Conservation (phyloP, 2,329 filamentous ascomycete species). For the Parasarocladium wereldwijsianum region DNA sequence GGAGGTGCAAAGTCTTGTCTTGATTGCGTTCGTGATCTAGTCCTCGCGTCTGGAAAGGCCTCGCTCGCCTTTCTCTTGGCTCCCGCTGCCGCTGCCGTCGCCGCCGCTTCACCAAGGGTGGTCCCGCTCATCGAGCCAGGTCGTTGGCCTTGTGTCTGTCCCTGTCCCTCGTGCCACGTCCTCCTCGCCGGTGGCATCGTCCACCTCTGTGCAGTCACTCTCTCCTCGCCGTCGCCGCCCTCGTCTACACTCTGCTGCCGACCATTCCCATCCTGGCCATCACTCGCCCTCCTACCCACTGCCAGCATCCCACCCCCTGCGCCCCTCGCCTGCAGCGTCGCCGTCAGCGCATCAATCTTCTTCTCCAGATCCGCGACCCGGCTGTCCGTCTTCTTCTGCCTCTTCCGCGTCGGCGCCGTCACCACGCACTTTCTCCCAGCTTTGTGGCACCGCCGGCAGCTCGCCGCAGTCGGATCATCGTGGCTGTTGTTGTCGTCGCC, state of each 20-base stretch:
- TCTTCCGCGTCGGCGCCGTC: slow-evolving; percentile 59
- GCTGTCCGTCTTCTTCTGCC: slow-evolving; percentile 85
- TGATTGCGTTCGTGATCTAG: too few relatives aligned
- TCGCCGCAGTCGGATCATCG: slow-evolving; percentile 46
- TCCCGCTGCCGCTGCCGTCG: too few relatives aligned
- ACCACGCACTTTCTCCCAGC: slow-evolving; percentile 64
- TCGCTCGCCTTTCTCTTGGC: too few relatives aligned
- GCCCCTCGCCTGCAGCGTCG: slow-evolving; percentile 50
- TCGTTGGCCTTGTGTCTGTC: neutral
- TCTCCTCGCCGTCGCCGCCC: neutral
- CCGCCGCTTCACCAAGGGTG: too few relatives aligned
- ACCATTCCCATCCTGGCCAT: neutral
- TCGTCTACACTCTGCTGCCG: too few relatives aligned
- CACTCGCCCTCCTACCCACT: neutral
- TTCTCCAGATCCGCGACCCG: slow-evolving; percentile 81
- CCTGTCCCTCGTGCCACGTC: slow-evolving; percentile 1
- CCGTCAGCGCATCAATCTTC: slow-evolving; percentile 81
- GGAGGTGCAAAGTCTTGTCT: too few relatives aligned
- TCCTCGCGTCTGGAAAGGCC: too few relatives aligned
- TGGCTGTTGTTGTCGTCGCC: slow-evolving; percentile 45
- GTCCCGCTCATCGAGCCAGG: too few relatives aligned
- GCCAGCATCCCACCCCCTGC: neutral
- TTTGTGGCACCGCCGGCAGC: slow-evolving; percentile 69
- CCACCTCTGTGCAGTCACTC: neutral
- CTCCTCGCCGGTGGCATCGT: neutral